Conservation (phyloP, 129 eudicot species). For the Artemisia tridentata region DNA sequence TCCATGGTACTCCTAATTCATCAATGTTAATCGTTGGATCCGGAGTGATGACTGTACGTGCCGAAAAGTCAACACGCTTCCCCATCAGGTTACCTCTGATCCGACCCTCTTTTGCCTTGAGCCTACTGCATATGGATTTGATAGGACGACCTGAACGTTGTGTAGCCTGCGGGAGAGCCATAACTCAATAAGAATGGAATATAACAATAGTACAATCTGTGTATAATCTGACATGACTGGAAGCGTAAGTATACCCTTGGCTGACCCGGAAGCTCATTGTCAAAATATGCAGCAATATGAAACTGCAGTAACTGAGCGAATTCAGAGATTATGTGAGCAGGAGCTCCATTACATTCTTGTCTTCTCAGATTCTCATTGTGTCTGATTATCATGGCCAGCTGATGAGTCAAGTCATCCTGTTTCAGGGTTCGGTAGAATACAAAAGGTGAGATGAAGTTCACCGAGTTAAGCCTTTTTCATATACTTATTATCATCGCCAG, state of each 20-base stretch:
- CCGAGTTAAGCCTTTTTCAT: too few relatives aligned
- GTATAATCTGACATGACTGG: not conserved
- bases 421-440: not conserved
- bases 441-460: not conserved
- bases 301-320: slow-evolving; percentile 93
- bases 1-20: slow-evolving; percentile 95
- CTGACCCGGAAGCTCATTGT: slow-evolving; percentile 95
- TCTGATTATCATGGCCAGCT: slow-evolving; percentile 90
- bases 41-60: slow-evolving; percentile 95
- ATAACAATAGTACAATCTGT: not conserved
- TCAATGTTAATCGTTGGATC: slow-evolving; percentile 96
- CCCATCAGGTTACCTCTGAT: slow-evolving; percentile 97
- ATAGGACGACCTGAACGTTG: slow-evolving; percentile 96
- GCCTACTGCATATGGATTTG: slow-evolving; percentile 89
- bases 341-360: slow-evolving; percentile 96
- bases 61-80: slow-evolving; percentile 92
- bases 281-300: slow-evolving; percentile 90
- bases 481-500: not conserved
- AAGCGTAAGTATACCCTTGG: slow-evolving; percentile 61
- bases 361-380: slow-evolving; percentile 85
- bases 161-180: slow-evolving; percentile 59
- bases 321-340: slow-evolving; percentile 94
- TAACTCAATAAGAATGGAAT: not conserved
- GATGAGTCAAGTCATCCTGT: slow-evolving; percentile 98
- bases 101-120: slow-evolving; percentile 92